phyloP scores from a whole-genome alignment of 805 yeast species.

The Kuraishia capsulata region DNA sequence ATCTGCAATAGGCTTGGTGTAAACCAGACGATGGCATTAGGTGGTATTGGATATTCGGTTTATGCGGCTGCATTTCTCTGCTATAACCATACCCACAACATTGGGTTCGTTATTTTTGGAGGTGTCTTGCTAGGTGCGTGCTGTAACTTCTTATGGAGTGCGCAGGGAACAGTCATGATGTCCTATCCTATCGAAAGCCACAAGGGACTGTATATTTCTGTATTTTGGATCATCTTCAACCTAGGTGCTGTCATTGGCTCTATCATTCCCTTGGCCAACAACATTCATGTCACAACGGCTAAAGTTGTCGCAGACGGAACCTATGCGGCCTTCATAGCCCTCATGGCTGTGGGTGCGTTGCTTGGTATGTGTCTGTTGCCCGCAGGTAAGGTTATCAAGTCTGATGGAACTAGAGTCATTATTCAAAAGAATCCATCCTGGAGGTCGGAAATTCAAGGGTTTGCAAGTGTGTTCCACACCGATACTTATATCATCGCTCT shows the following conservation, averaged over 20 bases:
- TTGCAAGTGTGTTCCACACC: slow-evolving; percentile 18
- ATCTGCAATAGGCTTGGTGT: slow-evolving; percentile 42
- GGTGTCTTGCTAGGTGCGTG: slow-evolving; percentile 48
- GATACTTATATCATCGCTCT: slow-evolving; percentile 27
- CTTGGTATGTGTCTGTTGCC: slow-evolving; percentile 41
- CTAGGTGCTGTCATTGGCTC: slow-evolving; percentile 55
- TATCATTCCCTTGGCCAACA: slow-evolving; percentile 47
- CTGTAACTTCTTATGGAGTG: slow-evolving; percentile 47
- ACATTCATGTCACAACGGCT: slow-evolving; percentile 24
- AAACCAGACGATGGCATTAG: slow-evolving; percentile 33
- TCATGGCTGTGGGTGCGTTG: slow-evolving; percentile 37
- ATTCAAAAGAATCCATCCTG: slow-evolving; percentile 36
- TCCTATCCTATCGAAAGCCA: slow-evolving; percentile 42
- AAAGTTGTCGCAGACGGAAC: slow-evolving; percentile 35
- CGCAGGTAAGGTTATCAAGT: slow-evolving; percentile 34
- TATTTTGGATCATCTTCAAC: slow-evolving; percentile 55
- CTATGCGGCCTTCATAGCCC: slow-evolving; percentile 41
- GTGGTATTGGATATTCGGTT: slow-evolving; percentile 46
- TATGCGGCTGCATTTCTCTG: slow-evolving; percentile 40
- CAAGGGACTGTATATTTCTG: slow-evolving; percentile 44
- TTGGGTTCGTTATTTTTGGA: slow-evolving; percentile 34
- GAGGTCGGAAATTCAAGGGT: slow-evolving; percentile 23
- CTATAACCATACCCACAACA: slow-evolving; percentile 31
- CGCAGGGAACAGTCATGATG: slow-evolving; percentile 47
- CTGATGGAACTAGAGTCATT: slow-evolving; percentile 41